phyloP scores from a whole-genome alignment of 768 basidiomycete species.

The Rhodotorula taiwanensis region DNA sequence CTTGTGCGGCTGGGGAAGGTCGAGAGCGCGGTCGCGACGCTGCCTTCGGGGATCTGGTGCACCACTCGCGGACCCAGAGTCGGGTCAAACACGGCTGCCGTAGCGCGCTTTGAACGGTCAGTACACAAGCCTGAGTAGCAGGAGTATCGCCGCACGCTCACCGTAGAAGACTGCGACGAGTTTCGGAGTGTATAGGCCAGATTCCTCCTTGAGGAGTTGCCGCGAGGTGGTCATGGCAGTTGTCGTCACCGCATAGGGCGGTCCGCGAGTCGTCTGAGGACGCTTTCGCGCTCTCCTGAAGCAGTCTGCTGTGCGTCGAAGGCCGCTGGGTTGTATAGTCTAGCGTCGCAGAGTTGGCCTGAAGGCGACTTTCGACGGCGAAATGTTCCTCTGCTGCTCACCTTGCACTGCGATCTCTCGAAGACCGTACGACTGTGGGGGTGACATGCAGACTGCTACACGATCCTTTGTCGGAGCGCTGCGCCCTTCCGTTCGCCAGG shows the following conservation, averaged over 20 bases:
- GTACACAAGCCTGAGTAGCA: neutral
- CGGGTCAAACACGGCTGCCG: constrained; percentile 67
- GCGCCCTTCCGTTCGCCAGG: no score
- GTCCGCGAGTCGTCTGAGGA: no score
- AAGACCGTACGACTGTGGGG: no score
- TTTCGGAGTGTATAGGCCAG: constrained; percentile 56
- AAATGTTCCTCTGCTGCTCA: no score
- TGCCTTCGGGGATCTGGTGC: constrained; percentile 87
- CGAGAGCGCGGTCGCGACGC: constrained; percentile 54
- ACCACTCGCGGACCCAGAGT: constrained; percentile 78
- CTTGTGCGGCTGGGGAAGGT: constrained; percentile 28
- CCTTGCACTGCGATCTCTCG: no score
- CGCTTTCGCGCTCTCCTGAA: no score
- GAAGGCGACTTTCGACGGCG: no score
- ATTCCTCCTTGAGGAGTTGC: constrained; percentile 15
- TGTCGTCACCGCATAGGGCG: neutral
- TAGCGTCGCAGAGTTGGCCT: no score
- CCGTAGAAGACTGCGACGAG: constrained; percentile 70
- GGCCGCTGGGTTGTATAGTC: no score
- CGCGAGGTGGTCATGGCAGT: constrained; percentile 2
- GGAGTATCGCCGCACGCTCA: neutral
- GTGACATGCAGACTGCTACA: no score
- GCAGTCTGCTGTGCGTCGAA: no score
- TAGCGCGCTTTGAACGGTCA: neutral
- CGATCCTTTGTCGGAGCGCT: no score